Base-by-base conservation (phyloP, 129 eudicot genomes). In the Chrysanthemum makinoi region DNA sequence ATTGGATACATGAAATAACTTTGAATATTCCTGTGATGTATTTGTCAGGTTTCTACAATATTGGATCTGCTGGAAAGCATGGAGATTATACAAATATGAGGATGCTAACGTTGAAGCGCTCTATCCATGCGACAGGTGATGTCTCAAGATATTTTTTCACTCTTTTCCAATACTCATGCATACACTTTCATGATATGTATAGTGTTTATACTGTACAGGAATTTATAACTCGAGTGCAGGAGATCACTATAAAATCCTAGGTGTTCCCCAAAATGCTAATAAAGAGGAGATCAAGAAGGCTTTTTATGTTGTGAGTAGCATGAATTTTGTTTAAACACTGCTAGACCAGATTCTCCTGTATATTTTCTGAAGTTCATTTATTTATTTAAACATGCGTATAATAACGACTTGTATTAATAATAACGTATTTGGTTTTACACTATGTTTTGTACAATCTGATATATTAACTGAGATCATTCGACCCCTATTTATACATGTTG, bases 231-330 rank as follows among this genome's bases (percentile, higher is more conserved):
- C 91, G 20, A 79, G 50, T 12, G 66, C 75, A 61, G 77, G 80
- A 60, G 95, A 89, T 82, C 75, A 87, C 72, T 93, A 93, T 76
- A 83, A 87, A 56, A 74, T 89, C 73, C 81, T 93, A 50, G 98
- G 96, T 17, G 86, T 93, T 70, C 78, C 95, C n/a, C 66, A 79
- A 59, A 76, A 79, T 85, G 98, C 96, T 62, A 83, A 77, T 68
- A 83, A 66, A 70, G 92, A 89, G 64, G 92, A 93, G 71, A 93
- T 93, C 74, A 89, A 89, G 84, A 89, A 89, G 80, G 98, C 96
- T 60, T 93, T 78, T 79, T 96, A 83, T 80, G 95, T 62, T 66
- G 98, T 87, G 73, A 74, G 96, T 79, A 59, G 65, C 48, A 53
- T 53, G 46, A 24, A 62, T 35, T 39, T 12, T 72, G 6, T 20